phyloP scores from a whole-genome alignment of 2,329 filamentous ascomycete genomes.

The Aureobasidium lini region DNA sequence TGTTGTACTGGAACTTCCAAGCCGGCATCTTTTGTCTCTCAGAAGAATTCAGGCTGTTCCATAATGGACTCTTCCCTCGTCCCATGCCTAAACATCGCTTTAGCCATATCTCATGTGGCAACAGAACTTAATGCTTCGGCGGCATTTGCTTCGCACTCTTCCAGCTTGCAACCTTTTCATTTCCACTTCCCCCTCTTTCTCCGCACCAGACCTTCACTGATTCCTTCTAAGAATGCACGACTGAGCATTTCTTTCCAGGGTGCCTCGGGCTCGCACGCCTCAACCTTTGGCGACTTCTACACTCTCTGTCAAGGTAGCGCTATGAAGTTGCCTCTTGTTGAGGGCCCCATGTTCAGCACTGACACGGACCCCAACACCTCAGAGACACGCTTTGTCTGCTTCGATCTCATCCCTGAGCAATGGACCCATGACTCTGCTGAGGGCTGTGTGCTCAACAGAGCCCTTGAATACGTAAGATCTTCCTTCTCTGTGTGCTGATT shows the following conservation, averaged over 20 bases:
- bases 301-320: not conserved
- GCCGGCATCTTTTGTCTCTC: no score
- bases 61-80: no score
- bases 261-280: not conserved
- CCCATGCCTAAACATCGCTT: no score
- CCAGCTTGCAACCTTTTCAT: no score
- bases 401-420: not conserved
- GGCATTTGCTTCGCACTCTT: no score
- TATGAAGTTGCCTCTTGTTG: not conserved
- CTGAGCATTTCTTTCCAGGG: not conserved
- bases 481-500: not conserved
- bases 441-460: not conserved
- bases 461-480: not conserved
- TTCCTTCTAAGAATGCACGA: no score
- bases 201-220: no score
- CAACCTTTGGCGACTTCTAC: not conserved
- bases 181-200: no score
- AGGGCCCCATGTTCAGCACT: slow-evolving; percentile 3
- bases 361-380: not conserved
- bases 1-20: no score
- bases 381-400: not conserved
- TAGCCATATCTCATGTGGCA: no score
- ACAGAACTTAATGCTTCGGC: no score
- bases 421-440: not conserved
- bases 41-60: no score